phyloP scores from a whole-genome alignment of 116 monocot genomes.

The Dioscorea cayenensis region DNA sequence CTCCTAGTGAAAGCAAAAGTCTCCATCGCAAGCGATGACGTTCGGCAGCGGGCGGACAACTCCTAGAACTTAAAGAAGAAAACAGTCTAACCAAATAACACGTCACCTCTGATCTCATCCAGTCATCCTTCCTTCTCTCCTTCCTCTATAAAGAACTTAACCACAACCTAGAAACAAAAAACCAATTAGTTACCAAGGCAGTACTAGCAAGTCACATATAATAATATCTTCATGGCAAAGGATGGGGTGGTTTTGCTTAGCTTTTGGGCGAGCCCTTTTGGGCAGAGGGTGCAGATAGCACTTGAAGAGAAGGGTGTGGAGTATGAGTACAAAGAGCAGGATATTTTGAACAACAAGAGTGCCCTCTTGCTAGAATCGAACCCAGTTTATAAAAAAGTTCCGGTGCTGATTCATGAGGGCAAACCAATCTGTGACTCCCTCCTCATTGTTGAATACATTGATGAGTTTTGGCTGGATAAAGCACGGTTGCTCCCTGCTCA shows the following conservation, averaged over 20 bases:
- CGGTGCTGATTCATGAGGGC: constrained; percentile 30
- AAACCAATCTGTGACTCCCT: constrained; percentile 37
- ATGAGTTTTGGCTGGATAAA: constrained; percentile 25
- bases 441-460: constrained; percentile 50
- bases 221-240: background rate
- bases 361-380: constrained; percentile 31
- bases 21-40: too few species aligned
- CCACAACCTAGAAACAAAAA: too few species aligned
- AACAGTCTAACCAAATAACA: too few species aligned
- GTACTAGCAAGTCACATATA: too few species aligned
- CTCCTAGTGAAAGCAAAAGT: too few species aligned
- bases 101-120: too few species aligned
- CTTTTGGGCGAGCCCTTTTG: constrained; percentile 41
- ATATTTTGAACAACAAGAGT: constrained; percentile 26
- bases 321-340: constrained; percentile 29
- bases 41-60: too few species aligned
- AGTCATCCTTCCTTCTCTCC: too few species aligned
- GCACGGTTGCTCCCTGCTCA: constrained; percentile 18
- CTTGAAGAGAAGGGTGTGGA: constrained; percentile 34
- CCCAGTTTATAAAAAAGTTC: constrained; percentile 35
- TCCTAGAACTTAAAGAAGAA: too few species aligned
- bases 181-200: too few species aligned
- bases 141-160: too few species aligned
- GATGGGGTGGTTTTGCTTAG: constrained; percentile 8
- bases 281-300: constrained; percentile 25